Evolutionary conservation across 495 filamentous ascomycete species (phyloP).

Genomic region (Aspergillus ellipticus): DNA sequence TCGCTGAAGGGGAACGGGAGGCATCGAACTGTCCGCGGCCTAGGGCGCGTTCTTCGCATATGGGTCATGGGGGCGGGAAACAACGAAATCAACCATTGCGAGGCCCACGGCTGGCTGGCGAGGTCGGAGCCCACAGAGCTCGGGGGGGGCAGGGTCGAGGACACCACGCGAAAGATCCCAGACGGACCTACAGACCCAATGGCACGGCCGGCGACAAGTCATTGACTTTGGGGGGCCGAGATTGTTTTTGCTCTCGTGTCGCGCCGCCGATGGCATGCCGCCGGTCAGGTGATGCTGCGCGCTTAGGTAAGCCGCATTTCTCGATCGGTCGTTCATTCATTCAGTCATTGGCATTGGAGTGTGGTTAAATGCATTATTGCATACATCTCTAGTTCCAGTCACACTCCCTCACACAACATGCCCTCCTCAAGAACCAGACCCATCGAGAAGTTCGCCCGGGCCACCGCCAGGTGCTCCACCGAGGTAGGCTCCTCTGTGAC

Average conservation of each 20-base stretch:
- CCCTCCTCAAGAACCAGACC: conserved; percentile 48
- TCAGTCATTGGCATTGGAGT: too few species aligned
- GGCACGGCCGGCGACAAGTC: conserved; percentile 3
- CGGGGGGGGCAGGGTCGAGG: conserved; percentile 16
- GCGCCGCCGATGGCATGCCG: conserved; percentile 15
- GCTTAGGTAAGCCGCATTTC: conserved; percentile 16
- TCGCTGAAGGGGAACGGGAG: conserved; percentile 50
- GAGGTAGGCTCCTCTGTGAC: conserved; percentile 55
- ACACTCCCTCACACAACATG: conserved; percentile 9
- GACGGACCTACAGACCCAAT: conserved; percentile 1
- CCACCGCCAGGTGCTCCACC: conserved; percentile 74
- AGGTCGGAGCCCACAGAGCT: conserved; percentile 9
- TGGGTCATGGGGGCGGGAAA: conserved; percentile 48
- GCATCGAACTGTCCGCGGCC: conserved; percentile 56
- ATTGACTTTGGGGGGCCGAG: conserved; percentile 4
- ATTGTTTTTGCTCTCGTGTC: conserved; percentile 17
- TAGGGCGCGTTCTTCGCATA: conserved; percentile 50
- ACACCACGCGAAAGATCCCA: background rate
- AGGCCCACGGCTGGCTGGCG: conserved; percentile 17
- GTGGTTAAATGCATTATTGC: too few species aligned
- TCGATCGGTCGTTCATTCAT: too few species aligned
- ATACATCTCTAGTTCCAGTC: background rate
- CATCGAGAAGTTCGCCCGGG: conserved; percentile 83
- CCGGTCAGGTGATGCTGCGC: conserved; percentile 11
- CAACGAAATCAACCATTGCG: conserved; percentile 45